Evolutionary conservation across 23 red algal genomes (phyloP).

Genomic region (Agarophyton chilense): DNA sequence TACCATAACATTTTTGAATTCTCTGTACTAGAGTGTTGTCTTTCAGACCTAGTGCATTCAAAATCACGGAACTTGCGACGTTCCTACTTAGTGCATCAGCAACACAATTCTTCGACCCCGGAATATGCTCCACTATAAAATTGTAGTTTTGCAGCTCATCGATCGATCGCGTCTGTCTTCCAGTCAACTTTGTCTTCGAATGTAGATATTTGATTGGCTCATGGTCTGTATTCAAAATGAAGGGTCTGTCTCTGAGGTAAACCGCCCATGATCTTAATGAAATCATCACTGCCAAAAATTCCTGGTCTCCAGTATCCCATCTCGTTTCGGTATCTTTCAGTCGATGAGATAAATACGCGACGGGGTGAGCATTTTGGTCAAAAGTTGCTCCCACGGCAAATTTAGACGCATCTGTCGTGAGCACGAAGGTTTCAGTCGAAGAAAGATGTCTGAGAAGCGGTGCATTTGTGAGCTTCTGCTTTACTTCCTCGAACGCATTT

Average conservation of each 20-base stretch:
- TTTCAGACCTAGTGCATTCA: background rate
- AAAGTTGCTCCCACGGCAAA: constrained; percentile 4
- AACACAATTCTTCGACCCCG: background rate
- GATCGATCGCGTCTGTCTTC: constrained; percentile 11
- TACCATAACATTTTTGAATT: background rate
- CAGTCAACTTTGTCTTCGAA: background rate
- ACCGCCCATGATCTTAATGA: background rate
- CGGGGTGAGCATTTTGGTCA: background rate
- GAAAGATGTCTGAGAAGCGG: background rate
- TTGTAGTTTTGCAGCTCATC: background rate
- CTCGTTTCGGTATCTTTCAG: background rate
- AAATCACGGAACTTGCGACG: background rate
- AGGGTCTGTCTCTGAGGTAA: background rate
- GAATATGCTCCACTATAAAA: background rate
- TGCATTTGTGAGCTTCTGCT: background rate
- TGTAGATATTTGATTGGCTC: constrained; percentile 49
- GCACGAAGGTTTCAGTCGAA: background rate
- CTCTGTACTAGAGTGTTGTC: background rate
- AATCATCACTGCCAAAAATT: background rate
- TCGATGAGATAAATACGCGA: constrained; percentile 3
- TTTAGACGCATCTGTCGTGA: constrained; percentile 13
- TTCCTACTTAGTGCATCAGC: background rate
- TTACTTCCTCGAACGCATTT: background rate
- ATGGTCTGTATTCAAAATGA: constrained; percentile 29
- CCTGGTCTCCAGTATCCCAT: background rate